Evolutionary conservation across 2,329 filamentous ascomycete species (phyloP), one percentile per base, ranked within the genome.

Genomic region (Harringtonia aguacate): DNA sequence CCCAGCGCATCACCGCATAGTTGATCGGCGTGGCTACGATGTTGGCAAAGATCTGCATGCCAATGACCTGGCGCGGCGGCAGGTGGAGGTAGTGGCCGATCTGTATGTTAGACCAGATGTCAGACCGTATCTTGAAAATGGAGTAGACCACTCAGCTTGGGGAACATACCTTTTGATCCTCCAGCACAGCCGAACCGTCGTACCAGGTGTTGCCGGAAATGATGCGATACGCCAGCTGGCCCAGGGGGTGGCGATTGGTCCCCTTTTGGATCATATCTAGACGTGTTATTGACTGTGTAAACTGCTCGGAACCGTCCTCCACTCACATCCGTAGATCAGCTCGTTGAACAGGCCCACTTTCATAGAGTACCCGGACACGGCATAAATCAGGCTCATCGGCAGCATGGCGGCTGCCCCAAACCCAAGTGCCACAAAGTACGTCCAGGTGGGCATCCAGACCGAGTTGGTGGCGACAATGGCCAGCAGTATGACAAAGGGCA

Each of bases 131-230:
- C 13, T 4, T 15, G 15, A 18, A 9, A 17, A 29, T 24, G 24
- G 24, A 20, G 6, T 10, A 20, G 24, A 20, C 4, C 10, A 21
- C 2, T 15, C 9, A 24, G 18, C 20, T 36, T 4, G 35, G 24
- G 18, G 4, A 22, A 24, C 42, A 24, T 24, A 46, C 48, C 46
- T 52, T 53, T 33, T 53, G 49, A 22, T 53, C 48, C 28, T 53
- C 46, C 8, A 53, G 36, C 1, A 53, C 47, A 8, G 36, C 41
- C 3, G 35, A 33, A 10, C 44, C 48, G 21, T 50, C 49, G 30
- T 53, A 53, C 49, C 49, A 51, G 2, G 44, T 45, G 33, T 51
- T 53, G 15, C 49, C 51, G 1, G 51, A 51, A 17, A 53, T 53
- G 34, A 48, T 44, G 3, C 41, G 45, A 41, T 53, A 50, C 5